Evolutionary conservation across 176 grass and related monocot genomes (phyloP).

Genomic region (Aegilops tauschii): DNA sequence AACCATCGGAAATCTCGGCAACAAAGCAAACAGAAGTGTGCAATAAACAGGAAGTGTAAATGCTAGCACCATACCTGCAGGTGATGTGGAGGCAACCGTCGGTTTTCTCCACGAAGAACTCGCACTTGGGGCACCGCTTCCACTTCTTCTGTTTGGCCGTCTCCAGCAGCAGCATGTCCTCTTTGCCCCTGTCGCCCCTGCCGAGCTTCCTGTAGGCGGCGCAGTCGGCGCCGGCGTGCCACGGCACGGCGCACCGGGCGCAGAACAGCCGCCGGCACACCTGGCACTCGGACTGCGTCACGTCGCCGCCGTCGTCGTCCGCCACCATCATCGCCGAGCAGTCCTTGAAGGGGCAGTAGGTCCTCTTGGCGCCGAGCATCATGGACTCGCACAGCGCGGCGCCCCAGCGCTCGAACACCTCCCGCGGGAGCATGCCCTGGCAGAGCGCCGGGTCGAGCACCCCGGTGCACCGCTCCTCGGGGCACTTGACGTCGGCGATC

Average conservation of each 20-base stretch:
- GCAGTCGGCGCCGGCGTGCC: slow-evolving; percentile 62
- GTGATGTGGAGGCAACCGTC: slow-evolving; percentile 48
- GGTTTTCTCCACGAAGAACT: slow-evolving; percentile 57
- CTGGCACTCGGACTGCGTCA: slow-evolving; percentile 52
- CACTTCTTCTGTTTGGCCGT: slow-evolving; percentile 40
- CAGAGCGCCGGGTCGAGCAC: slow-evolving; percentile 42
- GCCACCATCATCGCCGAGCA: slow-evolving; percentile 56
- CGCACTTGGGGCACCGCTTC: slow-evolving; percentile 56
- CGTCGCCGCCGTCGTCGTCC: not conserved
- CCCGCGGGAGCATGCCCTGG: slow-evolving; percentile 14
- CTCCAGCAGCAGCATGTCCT: slow-evolving; percentile 53
- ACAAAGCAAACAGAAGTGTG: not conserved
- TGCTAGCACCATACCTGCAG: slow-evolving; percentile 44
- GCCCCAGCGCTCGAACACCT: slow-evolving; percentile 54
- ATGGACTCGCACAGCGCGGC: slow-evolving; percentile 47
- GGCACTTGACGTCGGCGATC: slow-evolving; percentile 35
- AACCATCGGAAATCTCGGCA: not conserved
- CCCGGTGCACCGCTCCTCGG: slow-evolving; percentile 40
- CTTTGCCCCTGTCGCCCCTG: slow-evolving; percentile 15
- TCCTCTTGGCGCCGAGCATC: slow-evolving; percentile 16
- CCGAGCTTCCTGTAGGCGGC: slow-evolving; percentile 28
- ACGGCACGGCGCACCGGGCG: slow-evolving; percentile 42
- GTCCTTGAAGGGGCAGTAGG: slow-evolving; percentile 67
- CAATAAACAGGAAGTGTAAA: not conserved
- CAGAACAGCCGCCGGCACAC: slow-evolving; percentile 60